Percentiles rank a stretch among this genome's conserved stretches.
These are phyloP conservation scores for Aspergillus fischeri DNA, from an alignment of 2,329 filamentous ascomycete species.

Conservation along the genomic window DNA sequence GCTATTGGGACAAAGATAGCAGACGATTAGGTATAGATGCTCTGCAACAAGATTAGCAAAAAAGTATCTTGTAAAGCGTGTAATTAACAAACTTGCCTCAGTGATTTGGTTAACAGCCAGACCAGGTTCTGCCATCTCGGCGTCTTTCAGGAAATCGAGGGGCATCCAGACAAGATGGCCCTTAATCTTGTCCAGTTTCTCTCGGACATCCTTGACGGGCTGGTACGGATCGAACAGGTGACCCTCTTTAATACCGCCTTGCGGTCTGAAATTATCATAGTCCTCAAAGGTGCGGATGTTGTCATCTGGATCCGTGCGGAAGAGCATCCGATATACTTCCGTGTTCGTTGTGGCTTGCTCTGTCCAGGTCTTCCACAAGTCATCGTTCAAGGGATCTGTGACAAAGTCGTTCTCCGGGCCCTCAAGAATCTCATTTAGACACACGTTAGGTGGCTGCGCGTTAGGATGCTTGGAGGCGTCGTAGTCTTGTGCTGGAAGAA, in stretches of 20 bases:
- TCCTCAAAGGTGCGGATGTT: slow-evolving; percentile 85
- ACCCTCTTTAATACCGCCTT: slow-evolving; percentile 65
- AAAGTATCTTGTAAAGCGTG: neutral
- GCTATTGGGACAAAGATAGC: neutral
- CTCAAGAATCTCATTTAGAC: slow-evolving; percentile 70
- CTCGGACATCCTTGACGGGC: slow-evolving; percentile 66
- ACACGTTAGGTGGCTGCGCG: slow-evolving; percentile 67
- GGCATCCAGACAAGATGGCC: slow-evolving; percentile 96
- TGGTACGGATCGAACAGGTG: slow-evolving; percentile 81
- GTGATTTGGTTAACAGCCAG: slow-evolving; percentile 82
- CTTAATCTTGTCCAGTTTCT: slow-evolving; percentile 72
- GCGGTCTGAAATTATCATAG: slow-evolving; percentile 73
- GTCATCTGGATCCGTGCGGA: slow-evolving; percentile 87
- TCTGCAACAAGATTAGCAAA: slow-evolving; percentile 12
- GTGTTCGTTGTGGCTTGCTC: slow-evolving; percentile 72
- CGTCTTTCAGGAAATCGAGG: slow-evolving; percentile 78
- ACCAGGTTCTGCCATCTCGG: slow-evolving; percentile 83
- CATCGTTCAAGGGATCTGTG: slow-evolving; percentile 64
- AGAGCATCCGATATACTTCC: slow-evolving; percentile 72
- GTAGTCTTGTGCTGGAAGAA: slow-evolving; percentile 68
- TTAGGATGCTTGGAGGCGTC: slow-evolving; percentile 67
- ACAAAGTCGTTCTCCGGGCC: slow-evolving; percentile 65
- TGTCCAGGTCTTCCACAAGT: slow-evolving; percentile 70
- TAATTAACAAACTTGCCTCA: slow-evolving; percentile 60
- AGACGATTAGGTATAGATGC: slow-evolving; percentile 30